Conservation (phyloP, 768 basidiomycete species). For the Boletales sp. region DNA sequence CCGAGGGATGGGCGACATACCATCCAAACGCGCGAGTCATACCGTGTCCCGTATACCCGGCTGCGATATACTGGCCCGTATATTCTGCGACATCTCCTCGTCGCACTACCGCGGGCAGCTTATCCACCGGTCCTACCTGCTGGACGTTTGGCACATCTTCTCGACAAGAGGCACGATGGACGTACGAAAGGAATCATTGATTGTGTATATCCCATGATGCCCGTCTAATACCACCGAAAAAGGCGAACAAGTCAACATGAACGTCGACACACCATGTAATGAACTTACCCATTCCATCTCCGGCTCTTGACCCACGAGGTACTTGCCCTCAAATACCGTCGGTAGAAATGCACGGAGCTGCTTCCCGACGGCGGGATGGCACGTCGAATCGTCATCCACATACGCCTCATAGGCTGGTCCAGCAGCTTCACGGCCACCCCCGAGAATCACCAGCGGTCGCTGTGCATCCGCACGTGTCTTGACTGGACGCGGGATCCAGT, state of each 20-base stretch:
- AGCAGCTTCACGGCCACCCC: conserved; percentile 56
- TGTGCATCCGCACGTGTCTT: conserved; percentile 15
- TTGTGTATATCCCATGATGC: conserved; percentile 76
- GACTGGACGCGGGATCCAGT: conserved; percentile 77
- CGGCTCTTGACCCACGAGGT: conserved; percentile 37
- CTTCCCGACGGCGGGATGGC: conserved; percentile 46
- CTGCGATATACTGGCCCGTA: conserved; percentile 66
- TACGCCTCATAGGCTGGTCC: conserved; percentile 45
- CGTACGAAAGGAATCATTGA: conserved; percentile 64
- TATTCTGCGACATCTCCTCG: conserved; percentile 19
- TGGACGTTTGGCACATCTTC: too few species aligned
- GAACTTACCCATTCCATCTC: conserved; percentile 79
- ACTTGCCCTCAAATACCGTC: conserved; percentile 50
- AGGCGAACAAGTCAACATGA: too few species aligned
- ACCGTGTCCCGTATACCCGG: conserved; percentile 75
- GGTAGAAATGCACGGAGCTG: conserved; percentile 61
- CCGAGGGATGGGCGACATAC: conserved; percentile 18
- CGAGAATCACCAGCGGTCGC: conserved; percentile 64
- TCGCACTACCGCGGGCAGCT: conserved; percentile 5
- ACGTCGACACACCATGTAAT: background rate
- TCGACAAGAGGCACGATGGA: background rate
- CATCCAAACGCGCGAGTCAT: conserved; percentile 77
- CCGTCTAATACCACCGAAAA: conserved; percentile 48
- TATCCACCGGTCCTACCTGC: conserved; percentile 62
- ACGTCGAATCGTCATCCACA: conserved; percentile 53